Evolutionary conservation across 768 basidiomycete species (phyloP).

Genomic region (Sarcodon sp.): DNA sequence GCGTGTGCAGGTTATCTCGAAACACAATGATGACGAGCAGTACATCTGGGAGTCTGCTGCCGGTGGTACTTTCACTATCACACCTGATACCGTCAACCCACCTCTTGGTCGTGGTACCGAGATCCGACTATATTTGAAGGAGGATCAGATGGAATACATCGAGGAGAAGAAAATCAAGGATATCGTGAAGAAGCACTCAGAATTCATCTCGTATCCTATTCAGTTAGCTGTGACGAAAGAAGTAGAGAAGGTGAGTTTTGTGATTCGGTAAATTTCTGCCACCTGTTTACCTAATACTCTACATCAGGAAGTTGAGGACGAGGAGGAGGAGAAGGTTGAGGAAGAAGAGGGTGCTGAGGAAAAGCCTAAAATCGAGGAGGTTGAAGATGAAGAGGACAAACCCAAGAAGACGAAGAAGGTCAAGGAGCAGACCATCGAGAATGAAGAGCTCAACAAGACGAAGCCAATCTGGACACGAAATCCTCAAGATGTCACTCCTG

Average conservation of each 20-base stretch:
- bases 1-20: slow-evolving; percentile 95
- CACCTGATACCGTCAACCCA: slow-evolving; percentile 80
- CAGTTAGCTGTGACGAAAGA: slow-evolving; percentile 98
- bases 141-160: slow-evolving; percentile 97
- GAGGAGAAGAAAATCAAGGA: slow-evolving; percentile 99
- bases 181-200: slow-evolving; percentile 99
- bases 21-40: slow-evolving; percentile 99
- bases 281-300: not conserved
- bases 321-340: slow-evolving; percentile 34
- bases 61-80: slow-evolving; percentile 99
- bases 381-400: slow-evolving; percentile 58
- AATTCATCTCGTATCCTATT: slow-evolving; percentile 99
- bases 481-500: slow-evolving; percentile 82
- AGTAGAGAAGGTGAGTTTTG: slow-evolving; percentile 79
- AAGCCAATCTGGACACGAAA: slow-evolving; percentile 99
- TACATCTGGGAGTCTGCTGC: slow-evolving; percentile 99
- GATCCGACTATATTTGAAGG: slow-evolving; percentile 88
- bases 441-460: slow-evolving; percentile 99
- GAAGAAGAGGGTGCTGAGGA: slow-evolving; percentile 71
- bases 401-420: slow-evolving; percentile 75
- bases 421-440: slow-evolving; percentile 73
- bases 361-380: slow-evolving; percentile 61
- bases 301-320: slow-evolving; percentile 74
- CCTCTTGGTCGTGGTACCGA: slow-evolving; percentile 90
- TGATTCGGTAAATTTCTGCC: not conserved